These are phyloP conservation scores for Cryphonectria radicalis DNA, from an alignment of 2,329 filamentous ascomycete species.

Conservation along the genomic window DNA sequence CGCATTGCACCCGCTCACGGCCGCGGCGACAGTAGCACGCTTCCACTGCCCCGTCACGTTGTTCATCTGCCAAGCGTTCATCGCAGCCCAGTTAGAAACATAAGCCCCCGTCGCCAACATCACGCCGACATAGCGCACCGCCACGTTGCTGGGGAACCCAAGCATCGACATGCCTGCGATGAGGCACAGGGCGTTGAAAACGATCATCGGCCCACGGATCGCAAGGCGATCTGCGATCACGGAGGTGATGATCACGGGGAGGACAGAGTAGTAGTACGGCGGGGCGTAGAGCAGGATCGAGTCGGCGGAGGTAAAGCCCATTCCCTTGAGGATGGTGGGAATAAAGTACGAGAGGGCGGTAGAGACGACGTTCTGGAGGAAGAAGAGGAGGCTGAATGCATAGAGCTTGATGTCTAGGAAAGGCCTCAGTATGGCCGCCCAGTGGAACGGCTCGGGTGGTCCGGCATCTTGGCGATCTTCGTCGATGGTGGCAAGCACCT, in stretches of 20 bases:
- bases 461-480: conserved; percentile 63
- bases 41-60: conserved; percentile 49
- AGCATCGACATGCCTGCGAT: conserved; percentile 69
- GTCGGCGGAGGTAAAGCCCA: conserved; percentile 56
- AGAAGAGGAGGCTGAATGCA: conserved; percentile 67
- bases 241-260: conserved; percentile 67
- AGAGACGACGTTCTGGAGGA: conserved; percentile 68
- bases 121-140: conserved; percentile 66
- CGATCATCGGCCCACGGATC: conserved; percentile 65
- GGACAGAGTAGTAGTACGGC: conserved; percentile 69
- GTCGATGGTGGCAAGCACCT: conserved; percentile 62
- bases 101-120: conserved; percentile 71
- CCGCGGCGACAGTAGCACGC: conserved; percentile 27
- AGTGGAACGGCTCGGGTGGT: conserved; percentile 58
- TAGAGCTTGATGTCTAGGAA: conserved; percentile 66
- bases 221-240: conserved; percentile 64
- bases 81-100: conserved; percentile 70
- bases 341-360: conserved; percentile 69
- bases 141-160: conserved; percentile 62
- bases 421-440: conserved; percentile 58
- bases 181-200: conserved; percentile 66
- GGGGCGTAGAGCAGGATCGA: conserved; percentile 67
- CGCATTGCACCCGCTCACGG: conserved; percentile 30
- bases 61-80: conserved; percentile 66
- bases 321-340: conserved; percentile 61